Evolutionary conservation across 148 eudicot genomes (phyloP).

Genomic region (Rhododendron vialii): DNA sequence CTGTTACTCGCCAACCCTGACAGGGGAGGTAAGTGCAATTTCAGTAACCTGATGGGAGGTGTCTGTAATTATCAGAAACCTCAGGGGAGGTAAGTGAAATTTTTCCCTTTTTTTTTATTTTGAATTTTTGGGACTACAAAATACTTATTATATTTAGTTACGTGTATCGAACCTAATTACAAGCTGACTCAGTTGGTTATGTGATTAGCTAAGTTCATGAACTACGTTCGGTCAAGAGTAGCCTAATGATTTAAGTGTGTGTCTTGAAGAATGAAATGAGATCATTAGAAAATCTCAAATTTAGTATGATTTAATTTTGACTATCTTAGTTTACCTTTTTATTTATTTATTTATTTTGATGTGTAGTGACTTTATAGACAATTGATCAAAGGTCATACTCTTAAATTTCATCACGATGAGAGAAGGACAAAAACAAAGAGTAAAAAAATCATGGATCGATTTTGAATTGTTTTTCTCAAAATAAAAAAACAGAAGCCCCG

Average conservation of each 20-base stretch:
- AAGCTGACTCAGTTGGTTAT: too few species aligned
- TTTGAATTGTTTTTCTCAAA: not conserved
- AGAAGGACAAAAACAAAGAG: not conserved
- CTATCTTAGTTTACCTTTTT: not conserved
- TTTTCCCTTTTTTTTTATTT: too few species aligned
- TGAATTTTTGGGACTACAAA: not conserved
- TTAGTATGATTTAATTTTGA: not conserved
- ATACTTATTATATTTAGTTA: too few species aligned
- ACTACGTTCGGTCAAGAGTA: not conserved
- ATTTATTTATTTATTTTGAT: too few species aligned
- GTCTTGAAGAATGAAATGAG: not conserved
- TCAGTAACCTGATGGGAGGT: too few species aligned
- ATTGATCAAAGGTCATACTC: not conserved
- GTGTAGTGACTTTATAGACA: not conserved
- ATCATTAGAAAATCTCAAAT: too few species aligned
- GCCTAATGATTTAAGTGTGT: not conserved
- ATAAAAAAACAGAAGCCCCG: not conserved
- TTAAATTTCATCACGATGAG: not conserved
- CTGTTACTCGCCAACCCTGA: too few species aligned
- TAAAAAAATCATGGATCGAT: not conserved
- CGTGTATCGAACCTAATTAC: too few species aligned
- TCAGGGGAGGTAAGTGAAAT: too few species aligned
- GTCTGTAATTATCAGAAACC: too few species aligned
- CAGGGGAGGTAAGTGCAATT: too few species aligned
- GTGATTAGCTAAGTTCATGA: not conserved